A percentile compares a stretch with the other conserved stretches of the same genome.
Conservation (phyloP, 495 filamentous ascomycete species). For the Penicillium herquei region DNA sequence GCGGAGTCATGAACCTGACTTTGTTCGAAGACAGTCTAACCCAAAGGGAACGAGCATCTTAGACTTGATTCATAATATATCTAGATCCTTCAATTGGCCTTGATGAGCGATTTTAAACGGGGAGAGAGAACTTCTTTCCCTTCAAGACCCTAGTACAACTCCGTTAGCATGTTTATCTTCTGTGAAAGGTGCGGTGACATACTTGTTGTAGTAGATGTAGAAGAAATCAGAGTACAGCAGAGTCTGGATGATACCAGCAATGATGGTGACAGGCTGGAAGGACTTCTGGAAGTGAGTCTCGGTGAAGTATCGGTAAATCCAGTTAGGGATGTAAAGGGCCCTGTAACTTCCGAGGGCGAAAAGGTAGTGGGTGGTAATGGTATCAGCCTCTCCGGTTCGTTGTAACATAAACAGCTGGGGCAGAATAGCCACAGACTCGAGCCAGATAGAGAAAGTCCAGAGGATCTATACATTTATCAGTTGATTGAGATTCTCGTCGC, state of each 20-base stretch:
- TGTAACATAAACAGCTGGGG: constrained; percentile 98
- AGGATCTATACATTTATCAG: constrained; percentile 59
- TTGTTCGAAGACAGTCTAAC: background rate
- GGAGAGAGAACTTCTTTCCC: constrained; percentile 84
- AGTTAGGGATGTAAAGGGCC: constrained; percentile 96
- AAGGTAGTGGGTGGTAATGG: constrained; percentile 97
- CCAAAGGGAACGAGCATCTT: background rate
- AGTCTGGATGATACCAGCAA: constrained; percentile 90
- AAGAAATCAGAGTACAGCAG: constrained; percentile 98
- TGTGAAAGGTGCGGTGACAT: constrained; percentile 23
- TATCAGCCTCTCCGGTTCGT: constrained; percentile 94
- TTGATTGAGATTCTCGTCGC: background rate
- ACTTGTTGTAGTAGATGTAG: constrained; percentile 98
- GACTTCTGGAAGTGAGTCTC: constrained; percentile 54
- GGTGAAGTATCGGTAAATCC: constrained; percentile 83
- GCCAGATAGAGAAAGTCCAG: constrained; percentile 97
- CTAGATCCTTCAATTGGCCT: background rate
- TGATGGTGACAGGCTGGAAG: constrained; percentile 76
- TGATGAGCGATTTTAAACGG: constrained; percentile 53
- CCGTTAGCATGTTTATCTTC: background rate
- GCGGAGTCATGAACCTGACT: too few relatives aligned
- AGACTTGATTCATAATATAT: background rate
- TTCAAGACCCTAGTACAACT: constrained; percentile 63
- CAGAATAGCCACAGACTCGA: constrained; percentile 93
- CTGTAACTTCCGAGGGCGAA: constrained; percentile 90